These are phyloP conservation scores for Chlamydomonas sp. DNA, from an alignment of 139 green algal species.

Conservation along the genomic window DNA sequence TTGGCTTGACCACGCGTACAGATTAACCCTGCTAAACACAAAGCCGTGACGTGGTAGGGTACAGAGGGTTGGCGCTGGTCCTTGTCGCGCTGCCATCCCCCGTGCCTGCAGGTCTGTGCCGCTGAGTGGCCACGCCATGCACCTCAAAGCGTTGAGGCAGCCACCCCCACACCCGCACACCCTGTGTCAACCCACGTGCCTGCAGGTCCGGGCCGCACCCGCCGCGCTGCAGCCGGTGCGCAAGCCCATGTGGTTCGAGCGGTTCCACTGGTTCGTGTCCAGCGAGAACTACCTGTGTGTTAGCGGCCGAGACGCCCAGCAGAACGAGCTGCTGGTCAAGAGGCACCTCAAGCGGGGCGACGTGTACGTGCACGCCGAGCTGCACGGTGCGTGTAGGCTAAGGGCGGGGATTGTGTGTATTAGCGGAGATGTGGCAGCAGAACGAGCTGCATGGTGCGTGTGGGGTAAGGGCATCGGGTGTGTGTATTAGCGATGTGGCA, in stretches of 20 bases:
- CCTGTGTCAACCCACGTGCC: background rate
- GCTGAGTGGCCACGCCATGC: too few relatives aligned
- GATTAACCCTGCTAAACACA: too few relatives aligned
- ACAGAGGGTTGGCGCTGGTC: too few relatives aligned
- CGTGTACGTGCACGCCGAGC: slow-evolving; percentile 94
- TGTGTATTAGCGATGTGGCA: too few relatives aligned
- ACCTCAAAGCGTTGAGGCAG: background rate
- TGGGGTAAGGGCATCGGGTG: background rate
- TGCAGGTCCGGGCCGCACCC: slow-evolving; percentile 35
- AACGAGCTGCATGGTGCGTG: background rate
- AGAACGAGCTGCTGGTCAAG: slow-evolving; percentile 98
- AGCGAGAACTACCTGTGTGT: slow-evolving; percentile 96
- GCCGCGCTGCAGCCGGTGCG: slow-evolving; percentile 63
- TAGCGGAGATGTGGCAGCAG: too few relatives aligned
- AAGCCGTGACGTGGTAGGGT: too few relatives aligned
- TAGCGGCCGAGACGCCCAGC: slow-evolving; percentile 89
- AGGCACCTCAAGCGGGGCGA: slow-evolving; percentile 73
- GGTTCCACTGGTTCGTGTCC: slow-evolving; percentile 97
- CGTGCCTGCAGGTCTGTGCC: too few relatives aligned
- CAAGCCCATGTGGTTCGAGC: slow-evolving; percentile 97
- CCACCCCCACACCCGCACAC: background rate
- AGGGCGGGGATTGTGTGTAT: too few relatives aligned
- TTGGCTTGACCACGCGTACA: too few relatives aligned
- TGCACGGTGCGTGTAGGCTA: slow-evolving; percentile 69
- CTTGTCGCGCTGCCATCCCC: too few relatives aligned